Evolutionary conservation across 768 basidiomycete species (phyloP).

Genomic region (Lactarius pseudohatsudake): DNA sequence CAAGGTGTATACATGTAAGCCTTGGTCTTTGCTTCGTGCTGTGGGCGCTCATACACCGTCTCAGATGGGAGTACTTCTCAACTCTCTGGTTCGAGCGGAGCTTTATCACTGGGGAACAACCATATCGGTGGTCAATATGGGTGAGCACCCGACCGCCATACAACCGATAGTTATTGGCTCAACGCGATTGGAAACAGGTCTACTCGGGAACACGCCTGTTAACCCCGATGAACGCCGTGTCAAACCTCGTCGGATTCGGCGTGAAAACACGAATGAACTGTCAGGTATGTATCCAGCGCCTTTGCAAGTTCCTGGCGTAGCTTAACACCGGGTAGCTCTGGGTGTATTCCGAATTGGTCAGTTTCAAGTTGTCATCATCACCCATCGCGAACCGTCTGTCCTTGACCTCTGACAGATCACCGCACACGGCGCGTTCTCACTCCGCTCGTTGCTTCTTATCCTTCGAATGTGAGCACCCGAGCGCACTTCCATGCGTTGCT

Average conservation of each 20-base stretch:
- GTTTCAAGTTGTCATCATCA: background rate
- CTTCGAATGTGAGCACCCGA: conserved; percentile 16
- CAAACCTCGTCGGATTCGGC: background rate
- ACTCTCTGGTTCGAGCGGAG: conserved; percentile 25
- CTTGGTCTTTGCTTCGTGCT: background rate
- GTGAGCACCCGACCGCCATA: conserved; percentile 6
- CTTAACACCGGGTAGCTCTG: conserved; percentile 17
- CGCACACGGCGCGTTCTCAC: conserved; percentile 8
- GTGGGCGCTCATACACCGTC: background rate
- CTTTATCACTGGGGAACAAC: conserved; percentile 12
- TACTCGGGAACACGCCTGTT: conserved; percentile 9
- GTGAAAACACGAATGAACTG: background rate
- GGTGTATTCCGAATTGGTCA: conserved; percentile 16
- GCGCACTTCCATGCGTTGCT: background rate
- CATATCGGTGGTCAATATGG: conserved; percentile 26
- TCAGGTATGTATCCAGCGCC: conserved; percentile 9
- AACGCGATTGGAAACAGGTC: conserved; percentile 7
- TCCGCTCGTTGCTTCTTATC: conserved; percentile 14
- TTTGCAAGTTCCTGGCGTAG: background rate
- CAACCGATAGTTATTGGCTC: background rate
- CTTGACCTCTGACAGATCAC: conserved; percentile 4
- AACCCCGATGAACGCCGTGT: conserved; percentile 11
- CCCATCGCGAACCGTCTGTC: background rate
- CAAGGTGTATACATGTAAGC: conserved; percentile 16
- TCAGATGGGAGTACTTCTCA: conserved; percentile 25